Evolutionary conservation across 2,329 filamentous ascomycete species (phyloP), one percentile per base, ranked within the genome.

Genomic region (Sclerotinia trifoliorum): DNA sequence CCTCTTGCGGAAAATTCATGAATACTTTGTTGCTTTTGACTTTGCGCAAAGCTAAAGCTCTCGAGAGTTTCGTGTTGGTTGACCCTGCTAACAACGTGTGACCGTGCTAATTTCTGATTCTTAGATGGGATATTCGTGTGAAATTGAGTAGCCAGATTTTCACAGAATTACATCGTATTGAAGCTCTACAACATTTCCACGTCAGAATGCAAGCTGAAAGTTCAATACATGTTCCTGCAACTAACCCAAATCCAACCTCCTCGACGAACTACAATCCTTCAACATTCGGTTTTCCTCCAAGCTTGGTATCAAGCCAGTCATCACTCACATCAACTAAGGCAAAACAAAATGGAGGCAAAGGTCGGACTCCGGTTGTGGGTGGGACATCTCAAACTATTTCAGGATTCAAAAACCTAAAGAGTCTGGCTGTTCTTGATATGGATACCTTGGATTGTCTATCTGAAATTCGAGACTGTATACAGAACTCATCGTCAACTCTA

Each of bases 71-170:
- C 73, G 80, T 79, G 85, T 87, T 73, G 70, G 83, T 68, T 56
- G 39, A 35, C 19, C 21, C 29, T 5, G 5, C 0, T 1, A 21
- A 19, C 42, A 48, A 24, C 5, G 21, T 7, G 24, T 46, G 24
- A 44, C 15, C 61, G 70, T 5, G 70, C 63, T 61, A 60, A 67
- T 56, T 1, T 39, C 6, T n/a, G 32, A 39, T 8, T 21, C 55
- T 35, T 65, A 87, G 84, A 71, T 90, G 87, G 87, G 87, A 89
- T 74, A 85, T 89, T 66, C 83, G 86, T 8, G 83, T 90, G 66
- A 87, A 89, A 75, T 80, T 90, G 13, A 87, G 83, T 74, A 80
- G 85, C 7, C 82, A 82, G 1, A 82, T 89, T 5, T 89, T 86
- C 77, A 81, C 81, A 68, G 81, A 82, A 46, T 79, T 90, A 15